Base-by-base conservation (phyloP, 352 stramenopile genomes). In the Phytophthora rubi region DNA sequence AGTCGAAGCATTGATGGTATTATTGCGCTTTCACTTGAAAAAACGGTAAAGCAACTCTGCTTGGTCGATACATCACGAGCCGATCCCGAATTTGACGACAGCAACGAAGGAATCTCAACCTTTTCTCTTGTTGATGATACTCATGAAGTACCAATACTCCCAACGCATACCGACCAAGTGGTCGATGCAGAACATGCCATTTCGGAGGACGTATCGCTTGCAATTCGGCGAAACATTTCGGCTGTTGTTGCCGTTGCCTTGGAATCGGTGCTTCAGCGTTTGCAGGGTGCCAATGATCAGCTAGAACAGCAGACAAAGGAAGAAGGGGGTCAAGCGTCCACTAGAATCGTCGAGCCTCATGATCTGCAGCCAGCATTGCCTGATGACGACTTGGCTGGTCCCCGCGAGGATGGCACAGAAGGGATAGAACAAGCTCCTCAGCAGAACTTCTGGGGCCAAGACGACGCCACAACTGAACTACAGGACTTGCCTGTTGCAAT, bases 1-100 rank as follows among this genome's bases (percentile, higher is more conserved):
- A 68, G 68, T 53, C 77, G 75, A 49, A 81, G 56, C 30, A 67
- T 87, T 6, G 59, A 77, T 32, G 74, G 76, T 2, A 73, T 87
- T 5, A 71, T 87, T n/a, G 74, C 74, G 28, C 62, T 71, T 10
- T 80, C 79, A 18, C 39, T 87, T 0, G 71, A 83, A 35, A 79
- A 80, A 48, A 76, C 68, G 6, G 63, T 60, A 3, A 69, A 53
- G 12, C 58, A 71, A 18, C 45, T 73, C 21, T 70, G 53, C 47
- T 47, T 21, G 16, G 39, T 45, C 16, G 58, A 59, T 15, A 39
- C 28, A 23, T 23, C 18, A 21, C 33, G 48, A 21, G 26, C 21
- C 12, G 32, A 53, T 6, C 32, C 53, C n/a, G 33, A 59, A 39
- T 5, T 39, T 39, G 33, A 39, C 8, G 54, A 47, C 3, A 35